These are phyloP conservation scores for Chamaecrista fasciculata DNA, from an alignment of 306 rosid genomes.

Conservation along the genomic window DNA sequence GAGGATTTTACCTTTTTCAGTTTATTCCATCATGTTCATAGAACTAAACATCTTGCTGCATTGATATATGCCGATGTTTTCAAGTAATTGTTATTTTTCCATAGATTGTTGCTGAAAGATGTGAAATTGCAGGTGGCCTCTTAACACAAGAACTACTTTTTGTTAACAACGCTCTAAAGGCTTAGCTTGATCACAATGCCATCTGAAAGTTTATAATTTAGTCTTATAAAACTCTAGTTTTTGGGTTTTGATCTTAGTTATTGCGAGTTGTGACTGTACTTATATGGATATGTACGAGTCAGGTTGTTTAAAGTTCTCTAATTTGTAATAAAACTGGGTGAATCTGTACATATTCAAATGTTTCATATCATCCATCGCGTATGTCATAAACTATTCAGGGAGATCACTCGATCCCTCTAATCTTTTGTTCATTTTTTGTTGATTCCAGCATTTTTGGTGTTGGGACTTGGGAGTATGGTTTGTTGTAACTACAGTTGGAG, in stretches of 20 bases:
- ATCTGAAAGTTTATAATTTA: slow-evolving; percentile 8
- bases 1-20: neutral
- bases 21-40: neutral
- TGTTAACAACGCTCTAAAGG: neutral
- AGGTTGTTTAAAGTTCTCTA: neutral
- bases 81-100: neutral
- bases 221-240: neutral
- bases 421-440: neutral
- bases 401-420: neutral
- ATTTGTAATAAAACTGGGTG: neutral
- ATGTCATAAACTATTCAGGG: too few species aligned
- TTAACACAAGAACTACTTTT: slow-evolving; percentile 25
- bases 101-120: neutral
- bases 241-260: slow-evolving; percentile 14
- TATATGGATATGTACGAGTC: slow-evolving; percentile 5
- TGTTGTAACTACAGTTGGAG: neutral
- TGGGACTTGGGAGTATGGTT: neutral
- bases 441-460: neutral
- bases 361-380: neutral
- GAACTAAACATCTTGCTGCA: neutral
- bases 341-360: slow-evolving; percentile 25
- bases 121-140: slow-evolving; percentile 32
- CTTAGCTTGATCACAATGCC: slow-evolving; percentile 16
- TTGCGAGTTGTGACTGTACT: neutral
- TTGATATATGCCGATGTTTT: neutral